These are phyloP conservation scores for Gracilaria domingensis DNA, from an alignment of 23 red algal species.

Conservation along the genomic window DNA sequence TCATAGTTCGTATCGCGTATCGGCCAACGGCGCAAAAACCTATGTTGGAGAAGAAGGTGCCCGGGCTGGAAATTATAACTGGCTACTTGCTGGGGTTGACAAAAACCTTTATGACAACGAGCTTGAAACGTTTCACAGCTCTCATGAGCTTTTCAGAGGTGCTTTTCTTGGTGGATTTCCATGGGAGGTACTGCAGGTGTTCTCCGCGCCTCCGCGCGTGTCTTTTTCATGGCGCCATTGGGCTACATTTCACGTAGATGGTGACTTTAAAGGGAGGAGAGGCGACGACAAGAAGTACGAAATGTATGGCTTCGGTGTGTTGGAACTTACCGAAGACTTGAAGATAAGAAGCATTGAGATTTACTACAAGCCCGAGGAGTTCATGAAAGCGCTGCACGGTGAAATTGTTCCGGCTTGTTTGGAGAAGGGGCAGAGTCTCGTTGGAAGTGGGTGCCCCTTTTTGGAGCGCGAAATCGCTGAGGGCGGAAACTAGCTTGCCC, in stretches of 20 bases:
- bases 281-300: slow-evolving; percentile 60
- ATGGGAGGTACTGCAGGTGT: slow-evolving; percentile 77
- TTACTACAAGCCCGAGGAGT: slow-evolving; percentile 77
- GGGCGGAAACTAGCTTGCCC: neutral
- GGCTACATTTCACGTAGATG: slow-evolving; percentile 51
- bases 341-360: slow-evolving; percentile 66
- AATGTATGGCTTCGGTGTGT: slow-evolving; percentile 70
- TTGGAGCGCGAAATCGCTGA: neutral
- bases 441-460: slow-evolving; percentile 64
- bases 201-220: slow-evolving; percentile 63
- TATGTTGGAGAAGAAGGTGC: slow-evolving; percentile 47
- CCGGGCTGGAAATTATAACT: slow-evolving; percentile 73
- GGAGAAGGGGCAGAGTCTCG: slow-evolving; percentile 17
- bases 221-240: slow-evolving; percentile 81
- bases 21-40: slow-evolving; percentile 61
- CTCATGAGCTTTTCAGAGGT: slow-evolving; percentile 57
- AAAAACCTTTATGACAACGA: slow-evolving; percentile 64
- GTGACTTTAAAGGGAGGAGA: slow-evolving; percentile 52
- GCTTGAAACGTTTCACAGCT: slow-evolving; percentile 43
- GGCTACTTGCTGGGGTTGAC: slow-evolving; percentile 62
- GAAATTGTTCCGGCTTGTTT: slow-evolving; percentile 27
- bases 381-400: slow-evolving; percentile 59
- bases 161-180: slow-evolving; percentile 73
- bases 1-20: slow-evolving; percentile 58
- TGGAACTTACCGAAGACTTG: slow-evolving; percentile 49